These are phyloP conservation scores for Pestalotiopsis sp. DNA, from an alignment of 2,329 filamentous ascomycete genomes.

Conservation along the genomic window DNA sequence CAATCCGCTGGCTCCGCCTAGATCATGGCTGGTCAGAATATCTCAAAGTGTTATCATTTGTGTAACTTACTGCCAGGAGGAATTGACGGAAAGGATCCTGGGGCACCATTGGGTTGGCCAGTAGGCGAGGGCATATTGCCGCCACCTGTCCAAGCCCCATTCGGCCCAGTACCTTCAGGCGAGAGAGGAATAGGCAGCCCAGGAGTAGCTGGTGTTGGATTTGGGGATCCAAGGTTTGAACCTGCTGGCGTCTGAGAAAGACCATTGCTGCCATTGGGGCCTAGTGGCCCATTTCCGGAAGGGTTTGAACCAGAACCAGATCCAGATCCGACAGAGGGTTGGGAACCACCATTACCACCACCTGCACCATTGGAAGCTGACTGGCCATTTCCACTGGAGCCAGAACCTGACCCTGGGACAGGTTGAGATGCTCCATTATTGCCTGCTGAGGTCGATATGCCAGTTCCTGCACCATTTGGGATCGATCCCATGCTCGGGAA, in stretches of 20 bases:
- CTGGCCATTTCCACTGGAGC: not conserved
- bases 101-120: not conserved
- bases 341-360: not conserved
- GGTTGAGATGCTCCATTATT: not conserved
- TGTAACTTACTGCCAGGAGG: conserved; percentile 14
- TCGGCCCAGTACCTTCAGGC: conserved; percentile 6
- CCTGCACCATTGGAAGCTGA: not conserved
- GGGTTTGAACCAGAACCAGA: not conserved
- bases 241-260: not conserved
- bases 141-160: conserved; percentile 8
- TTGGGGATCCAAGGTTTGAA: not conserved
- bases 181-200: not conserved
- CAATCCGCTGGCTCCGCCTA: not conserved
- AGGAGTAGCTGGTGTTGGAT: not conserved
- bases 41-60: not conserved
- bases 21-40: not conserved
- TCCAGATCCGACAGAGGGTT: not conserved
- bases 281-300: not conserved
- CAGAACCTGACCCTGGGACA: not conserved
- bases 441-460: not conserved
- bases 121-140: conserved; percentile 1
- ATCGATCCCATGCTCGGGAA: not conserved
- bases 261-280: not conserved
- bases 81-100: not conserved
- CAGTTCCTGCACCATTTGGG: not conserved